A percentile compares a stretch with the other conserved stretches of the same genome.
phyloP scores from a whole-genome alignment of 805 yeast species.

The Metschnikowia orientalis region DNA sequence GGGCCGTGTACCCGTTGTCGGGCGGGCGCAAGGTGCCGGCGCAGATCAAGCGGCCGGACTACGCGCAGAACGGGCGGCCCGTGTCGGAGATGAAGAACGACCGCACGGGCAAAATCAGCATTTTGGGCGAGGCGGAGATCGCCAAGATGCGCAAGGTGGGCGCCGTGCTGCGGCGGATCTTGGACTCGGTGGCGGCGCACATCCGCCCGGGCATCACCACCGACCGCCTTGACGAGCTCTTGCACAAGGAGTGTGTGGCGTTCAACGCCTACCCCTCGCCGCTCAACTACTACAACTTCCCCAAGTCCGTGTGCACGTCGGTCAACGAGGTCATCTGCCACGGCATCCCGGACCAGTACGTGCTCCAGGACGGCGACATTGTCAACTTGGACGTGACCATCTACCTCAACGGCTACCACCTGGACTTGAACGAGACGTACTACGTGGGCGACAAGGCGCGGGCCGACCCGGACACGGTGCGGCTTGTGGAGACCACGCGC shows the following conservation, averaged over 20 bases:
- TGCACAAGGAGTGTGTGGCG: conserved; percentile 83
- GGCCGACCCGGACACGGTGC: conserved; percentile 74
- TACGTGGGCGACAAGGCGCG: conserved; percentile 89
- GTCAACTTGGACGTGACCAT: conserved; percentile 85
- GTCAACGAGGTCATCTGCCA: conserved; percentile 95
- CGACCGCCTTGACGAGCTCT: conserved; percentile 81
- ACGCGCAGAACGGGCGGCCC: conserved; percentile 78
- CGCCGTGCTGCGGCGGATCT: conserved; percentile 75
- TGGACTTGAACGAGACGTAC: conserved; percentile 94
- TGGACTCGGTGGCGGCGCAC: conserved; percentile 82
- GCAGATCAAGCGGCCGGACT: conserved; percentile 72
- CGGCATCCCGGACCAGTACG: conserved; percentile 91
- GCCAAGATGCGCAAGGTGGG: conserved; percentile 74
- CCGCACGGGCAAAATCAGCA: conserved; percentile 60
- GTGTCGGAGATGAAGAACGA: conserved; percentile 69
- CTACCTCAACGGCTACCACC: conserved; percentile 83
- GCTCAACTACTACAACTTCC: conserved; percentile 87
- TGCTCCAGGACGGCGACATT: conserved; percentile 89
- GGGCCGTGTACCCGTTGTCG: conserved; percentile 78
- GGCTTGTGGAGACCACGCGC: conserved; percentile 83
- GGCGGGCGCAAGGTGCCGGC: conserved; percentile 70
- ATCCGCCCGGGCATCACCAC: conserved; percentile 88
- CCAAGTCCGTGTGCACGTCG: conserved; percentile 88
- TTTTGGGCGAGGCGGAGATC: conserved; percentile 63
- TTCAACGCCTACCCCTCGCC: conserved; percentile 94